Conservation (phyloP, 306 rosid genomes). For the Cicer judaicum region DNA sequence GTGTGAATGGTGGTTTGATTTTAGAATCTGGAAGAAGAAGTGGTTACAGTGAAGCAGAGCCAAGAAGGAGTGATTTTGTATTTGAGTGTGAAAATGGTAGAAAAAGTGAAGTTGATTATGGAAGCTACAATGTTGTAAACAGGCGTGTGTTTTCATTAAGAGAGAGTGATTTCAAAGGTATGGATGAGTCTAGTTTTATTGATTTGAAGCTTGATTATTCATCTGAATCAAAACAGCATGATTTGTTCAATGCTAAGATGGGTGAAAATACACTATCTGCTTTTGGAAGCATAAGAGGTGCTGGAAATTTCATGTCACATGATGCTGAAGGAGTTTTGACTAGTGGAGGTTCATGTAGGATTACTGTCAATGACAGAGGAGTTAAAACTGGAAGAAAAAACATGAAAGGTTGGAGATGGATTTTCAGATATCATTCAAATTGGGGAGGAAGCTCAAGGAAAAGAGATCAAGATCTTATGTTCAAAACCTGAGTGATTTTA, state of each 20-base stretch:
- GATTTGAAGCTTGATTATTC: slow-evolving; percentile 88
- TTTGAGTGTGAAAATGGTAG: slow-evolving; percentile 55
- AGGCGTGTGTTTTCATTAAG: slow-evolving; percentile 83
- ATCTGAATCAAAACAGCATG: slow-evolving; percentile 54
- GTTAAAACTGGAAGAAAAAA: slow-evolving; percentile 75
- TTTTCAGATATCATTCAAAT: slow-evolving; percentile 71
- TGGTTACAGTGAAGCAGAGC: slow-evolving; percentile 90
- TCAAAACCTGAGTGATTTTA: slow-evolving; percentile 53
- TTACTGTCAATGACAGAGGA: slow-evolving; percentile 80
- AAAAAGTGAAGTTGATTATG: slow-evolving; percentile 47
- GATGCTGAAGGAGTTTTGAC: slow-evolving; percentile 55
- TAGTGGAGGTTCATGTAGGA: slow-evolving; percentile 85
- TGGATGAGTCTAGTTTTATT: slow-evolving; percentile 87
- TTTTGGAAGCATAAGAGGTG: slow-evolving; percentile 68
- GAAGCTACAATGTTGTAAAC: slow-evolving; percentile 56
- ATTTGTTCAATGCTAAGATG: background rate
- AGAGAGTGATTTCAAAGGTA: slow-evolving; percentile 88
- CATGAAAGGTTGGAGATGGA: slow-evolving; percentile 91
- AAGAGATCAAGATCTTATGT: slow-evolving; percentile 66
- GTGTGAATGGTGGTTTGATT: slow-evolving; percentile 74
- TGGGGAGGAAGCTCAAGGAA: slow-evolving; percentile 66
- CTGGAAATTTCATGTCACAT: slow-evolving; percentile 49
- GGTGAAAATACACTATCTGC: slow-evolving; percentile 50
- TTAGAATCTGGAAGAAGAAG: slow-evolving; percentile 91
- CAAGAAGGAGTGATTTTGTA: slow-evolving; percentile 72